These are phyloP conservation scores for Terfezia boudieri DNA, from an alignment of 495 filamentous ascomycete species.

Conservation along the genomic window DNA sequence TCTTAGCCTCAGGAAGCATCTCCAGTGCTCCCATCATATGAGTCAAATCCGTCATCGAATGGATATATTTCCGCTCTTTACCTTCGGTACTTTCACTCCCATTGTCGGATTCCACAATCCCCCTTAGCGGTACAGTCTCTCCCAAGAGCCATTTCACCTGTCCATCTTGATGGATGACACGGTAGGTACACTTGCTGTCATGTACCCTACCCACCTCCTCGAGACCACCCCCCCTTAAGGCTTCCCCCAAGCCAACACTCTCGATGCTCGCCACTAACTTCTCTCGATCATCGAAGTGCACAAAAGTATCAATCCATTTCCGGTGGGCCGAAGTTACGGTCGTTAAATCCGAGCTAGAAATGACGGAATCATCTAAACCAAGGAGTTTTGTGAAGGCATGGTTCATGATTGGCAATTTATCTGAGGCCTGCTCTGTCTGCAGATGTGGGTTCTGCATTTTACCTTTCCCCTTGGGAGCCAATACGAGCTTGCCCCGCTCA, in stretches of 20 bases:
- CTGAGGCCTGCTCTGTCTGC: no score
- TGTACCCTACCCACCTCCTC: no score
- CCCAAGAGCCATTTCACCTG: background rate
- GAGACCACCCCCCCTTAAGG: background rate
- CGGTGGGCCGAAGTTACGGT: no score
- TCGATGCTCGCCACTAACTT: constrained; percentile 10
- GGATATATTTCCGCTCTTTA: background rate
- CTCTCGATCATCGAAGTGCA: constrained; percentile 8
- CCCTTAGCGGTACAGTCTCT: background rate
- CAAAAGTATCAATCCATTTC: background rate
- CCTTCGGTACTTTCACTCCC: no score
- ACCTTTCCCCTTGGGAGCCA: no score
- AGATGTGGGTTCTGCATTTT: no score
- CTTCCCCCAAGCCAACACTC: background rate
- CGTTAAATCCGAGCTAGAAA: no score
- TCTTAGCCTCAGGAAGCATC: background rate
- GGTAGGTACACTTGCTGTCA: background rate
- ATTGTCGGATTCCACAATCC: no score
- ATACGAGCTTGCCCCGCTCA: no score
- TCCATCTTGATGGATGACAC: background rate
- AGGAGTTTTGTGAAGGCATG: no score
- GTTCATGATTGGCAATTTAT: no score
- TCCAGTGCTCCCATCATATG: background rate
- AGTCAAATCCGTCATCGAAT: background rate
- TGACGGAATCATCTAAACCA: no score